Base-by-base conservation (phyloP, 164 flowering plant species). In the grape (Vitis vinifera) region DNA sequence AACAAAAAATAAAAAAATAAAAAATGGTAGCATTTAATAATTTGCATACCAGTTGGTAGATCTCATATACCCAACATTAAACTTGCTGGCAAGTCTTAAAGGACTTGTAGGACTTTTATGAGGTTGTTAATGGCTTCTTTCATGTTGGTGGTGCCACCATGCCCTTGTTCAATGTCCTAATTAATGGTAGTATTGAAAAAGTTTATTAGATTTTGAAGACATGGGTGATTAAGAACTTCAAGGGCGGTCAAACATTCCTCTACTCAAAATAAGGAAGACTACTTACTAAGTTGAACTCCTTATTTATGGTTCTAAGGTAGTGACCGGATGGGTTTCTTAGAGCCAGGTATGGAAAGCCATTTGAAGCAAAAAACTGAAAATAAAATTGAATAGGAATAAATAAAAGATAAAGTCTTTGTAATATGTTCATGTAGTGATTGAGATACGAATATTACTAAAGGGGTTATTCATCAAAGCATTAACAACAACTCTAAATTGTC, bases 241-340 rank as follows among this genome's bases (percentile, higher is more conserved):
- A 23, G 23, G 23, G 23, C 23, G 1, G 23, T 23, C 23, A 23
- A 23, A 23, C 23, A 23, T 23, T 23, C 1, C 23, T 23, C 1
- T 23, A 23, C 23, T 23, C 23, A 23, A 1, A 23, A 23, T 23
- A 23, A 4, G 7, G 0, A 15, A 4, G 58, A 55, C 15, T 3
- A 48, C 73, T 74, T 57, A 84, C 85, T 17, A 12, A 59, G 27
- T 84, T 83, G 62, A 84, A 84, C 65, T 84, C 88, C 65, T 74
- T 76, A 71, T 84, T 84, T 44, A 82, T 80, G 15, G 82, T 82
- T 49, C 78, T 19, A 0, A 84, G 78, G 66, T 23, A 85, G 65
- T 85, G 88, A 68, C 83, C 88, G 4, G 84, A 77, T 27, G 84
- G 88, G 63, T 76, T 85, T 59, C 71, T 77, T 50, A 73, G 65